Evolutionary conservation across 495 filamentous ascomycete species (phyloP), one percentile per base, ranked within the genome.

Genomic region (Penicillium crystallinum): DNA sequence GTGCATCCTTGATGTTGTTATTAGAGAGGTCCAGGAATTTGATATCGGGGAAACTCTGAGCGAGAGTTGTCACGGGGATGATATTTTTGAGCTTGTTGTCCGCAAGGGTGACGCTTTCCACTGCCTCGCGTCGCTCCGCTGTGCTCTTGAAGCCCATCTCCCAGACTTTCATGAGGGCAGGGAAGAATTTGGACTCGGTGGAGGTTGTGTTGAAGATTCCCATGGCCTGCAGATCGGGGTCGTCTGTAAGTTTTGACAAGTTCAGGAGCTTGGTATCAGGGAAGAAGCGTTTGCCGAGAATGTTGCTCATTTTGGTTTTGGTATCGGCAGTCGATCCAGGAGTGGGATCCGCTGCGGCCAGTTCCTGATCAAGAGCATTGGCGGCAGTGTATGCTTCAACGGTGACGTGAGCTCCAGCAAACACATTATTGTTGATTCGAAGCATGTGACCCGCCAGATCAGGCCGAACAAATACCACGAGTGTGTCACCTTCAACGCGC

Each of bases 131-230:
- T 63, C 89, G 89, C 27, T 83, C 77, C 15, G 85, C 69, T 4
- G 77, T 43, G 23, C 70, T 82, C 53, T 79, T 79, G 71, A 93
- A 93, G 23, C 82, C 75, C 57, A 79, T 69, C 29, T 89, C 84
- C 64, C 85, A 88, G 30, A 96, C 78, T 49, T 81, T 83, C 85
- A 97, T 90, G 27, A 97, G 73, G 3, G 86, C 91, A 33, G 87
- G 87, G 70, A 97, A 96, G 52, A 96, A 85, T 63, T 96, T 97
- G 41, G 85, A 82, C 23, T 86, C 82, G n/a, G 81, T 84, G 2
- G 83, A 80, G 23, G 74, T 78, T 39, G 73, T 77, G 52, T 81
- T 76, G 69, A 96, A 95, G 31, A 91, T 83, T 19, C 90, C 88
- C 73, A 88, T 84, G 19, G 78, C 72, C 30, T 76, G 65, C 2